A percentile compares a stretch with the other conserved stretches of the same genome.
Evolutionary conservation across 345 rosid species (phyloP).

Genomic region (Ceriops tagal): DNA sequence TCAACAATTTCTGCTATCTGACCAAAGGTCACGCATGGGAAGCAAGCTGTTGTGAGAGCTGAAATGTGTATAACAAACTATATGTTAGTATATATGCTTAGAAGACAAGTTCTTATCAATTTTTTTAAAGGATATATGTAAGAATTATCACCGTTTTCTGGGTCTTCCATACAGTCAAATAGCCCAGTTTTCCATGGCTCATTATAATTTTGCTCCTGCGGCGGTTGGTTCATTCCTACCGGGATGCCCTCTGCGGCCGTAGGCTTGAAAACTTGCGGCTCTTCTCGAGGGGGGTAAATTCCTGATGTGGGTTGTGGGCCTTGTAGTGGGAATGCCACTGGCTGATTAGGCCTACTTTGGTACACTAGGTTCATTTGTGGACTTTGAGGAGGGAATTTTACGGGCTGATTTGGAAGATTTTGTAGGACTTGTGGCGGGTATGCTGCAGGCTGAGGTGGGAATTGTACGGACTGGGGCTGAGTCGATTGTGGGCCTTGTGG

Average conservation of each 20-base stretch:
- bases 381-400: too few relatives aligned
- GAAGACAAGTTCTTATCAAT: background rate
- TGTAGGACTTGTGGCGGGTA: background rate
- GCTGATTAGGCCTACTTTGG: too few relatives aligned
- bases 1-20: constrained; percentile 62
- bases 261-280: background rate
- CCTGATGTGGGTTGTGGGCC: background rate
- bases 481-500: background rate
- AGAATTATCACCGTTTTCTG: constrained; percentile 41
- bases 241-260: background rate
- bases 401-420: too few relatives aligned
- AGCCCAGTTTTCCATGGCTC: constrained; percentile 51
- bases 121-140: too few relatives aligned
- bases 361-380: background rate
- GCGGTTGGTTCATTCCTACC: constrained; percentile 25
- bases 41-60: constrained; percentile 48
- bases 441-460: constrained; percentile 9
- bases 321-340: background rate
- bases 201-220: background rate
- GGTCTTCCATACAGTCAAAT: constrained; percentile 67
- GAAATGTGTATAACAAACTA: constrained; percentile 6
- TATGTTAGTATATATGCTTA: constrained; percentile 2
- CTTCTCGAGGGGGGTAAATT: constrained; percentile 1
- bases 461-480: background rate
- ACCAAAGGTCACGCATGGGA: constrained; percentile 54